Evolutionary conservation across 2,329 filamentous ascomycete genomes (phyloP).

Genomic region (Cladosporium oxysporum): DNA sequence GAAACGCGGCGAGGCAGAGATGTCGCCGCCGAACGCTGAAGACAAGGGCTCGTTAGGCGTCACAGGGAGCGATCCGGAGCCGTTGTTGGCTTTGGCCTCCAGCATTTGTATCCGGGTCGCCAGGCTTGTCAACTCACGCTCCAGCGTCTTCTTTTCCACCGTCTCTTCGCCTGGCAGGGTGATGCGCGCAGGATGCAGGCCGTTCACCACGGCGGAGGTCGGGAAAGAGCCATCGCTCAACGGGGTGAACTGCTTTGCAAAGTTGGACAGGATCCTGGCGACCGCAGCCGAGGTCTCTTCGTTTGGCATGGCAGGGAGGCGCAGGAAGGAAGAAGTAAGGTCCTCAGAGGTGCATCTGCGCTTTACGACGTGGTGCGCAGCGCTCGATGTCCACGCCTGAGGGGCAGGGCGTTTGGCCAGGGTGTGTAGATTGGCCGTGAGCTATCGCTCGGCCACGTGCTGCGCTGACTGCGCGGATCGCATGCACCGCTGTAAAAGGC

Average conservation of each 20-base stretch:
- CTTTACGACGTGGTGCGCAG: constrained; percentile 18
- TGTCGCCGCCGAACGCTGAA: constrained; percentile 62
- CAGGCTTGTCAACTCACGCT: constrained; percentile 79
- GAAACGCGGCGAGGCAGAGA: constrained; percentile 39
- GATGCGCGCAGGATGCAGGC: constrained; percentile 56
- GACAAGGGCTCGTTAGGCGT: constrained; percentile 70
- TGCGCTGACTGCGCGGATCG: constrained; percentile 19
- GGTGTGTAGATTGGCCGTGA: constrained; percentile 18
- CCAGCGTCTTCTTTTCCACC: constrained; percentile 73
- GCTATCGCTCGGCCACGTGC: constrained; percentile 17
- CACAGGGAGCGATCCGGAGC: constrained; percentile 61
- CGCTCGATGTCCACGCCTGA: constrained; percentile 14
- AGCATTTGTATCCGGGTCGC: constrained; percentile 76
- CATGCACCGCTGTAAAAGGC: constrained; percentile 2
- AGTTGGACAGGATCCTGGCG: constrained; percentile 48
- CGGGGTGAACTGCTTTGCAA: constrained; percentile 51
- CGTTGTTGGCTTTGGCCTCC: constrained; percentile 67
- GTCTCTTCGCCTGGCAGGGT: constrained; percentile 76
- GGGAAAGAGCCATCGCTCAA: constrained; percentile 46
- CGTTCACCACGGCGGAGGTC: constrained; percentile 52
- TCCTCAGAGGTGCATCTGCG: constrained; percentile 21
- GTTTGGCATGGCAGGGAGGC: constrained; percentile 30
- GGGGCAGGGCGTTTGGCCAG: constrained; percentile 20
- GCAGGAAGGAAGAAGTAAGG: constrained; percentile 18
- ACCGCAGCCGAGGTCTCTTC: constrained; percentile 39